These are phyloP conservation scores for Lactarius trivialis DNA, from an alignment of 768 basidiomycete species.

Conservation along the genomic window DNA sequence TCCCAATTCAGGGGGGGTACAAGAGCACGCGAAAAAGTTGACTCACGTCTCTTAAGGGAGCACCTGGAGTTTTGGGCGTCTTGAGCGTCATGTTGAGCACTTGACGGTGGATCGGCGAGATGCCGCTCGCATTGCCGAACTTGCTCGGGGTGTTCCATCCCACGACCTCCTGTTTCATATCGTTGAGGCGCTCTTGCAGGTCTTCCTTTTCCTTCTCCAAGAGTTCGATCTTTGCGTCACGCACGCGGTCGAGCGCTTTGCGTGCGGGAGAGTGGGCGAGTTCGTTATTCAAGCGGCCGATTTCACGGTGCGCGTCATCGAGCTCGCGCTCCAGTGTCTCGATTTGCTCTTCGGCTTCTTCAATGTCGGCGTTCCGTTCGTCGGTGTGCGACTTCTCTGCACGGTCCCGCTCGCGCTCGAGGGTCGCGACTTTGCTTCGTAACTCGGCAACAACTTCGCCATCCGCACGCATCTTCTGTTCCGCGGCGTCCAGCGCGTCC, in stretches of 20 bases:
- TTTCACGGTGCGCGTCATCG: constrained; percentile 69
- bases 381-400: constrained; percentile 27
- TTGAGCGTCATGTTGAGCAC: constrained; percentile 61
- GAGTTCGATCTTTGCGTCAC: constrained; percentile 67
- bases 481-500: constrained; percentile 66
- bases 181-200: constrained; percentile 61
- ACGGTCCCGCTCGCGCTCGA: constrained; percentile 55
- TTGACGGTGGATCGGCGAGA: constrained; percentile 75
- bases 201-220: constrained; percentile 75
- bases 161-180: constrained; percentile 45
- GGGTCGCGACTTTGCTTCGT: constrained; percentile 41
- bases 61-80: constrained; percentile 73
- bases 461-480: constrained; percentile 61
- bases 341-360: constrained; percentile 44
- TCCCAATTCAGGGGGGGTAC: constrained; percentile 16
- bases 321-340: constrained; percentile 70
- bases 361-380: constrained; percentile 26
- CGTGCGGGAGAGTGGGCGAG: constrained; percentile 68
- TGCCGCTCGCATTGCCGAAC: constrained; percentile 44
- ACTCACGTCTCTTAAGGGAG: constrained; percentile 68
- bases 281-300: constrained; percentile 58
- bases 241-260: constrained; percentile 71
- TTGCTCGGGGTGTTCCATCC: constrained; percentile 55
- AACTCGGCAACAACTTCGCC: constrained; percentile 47
- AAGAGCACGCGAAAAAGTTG: not conserved